Percentiles rank a stretch among this genome's conserved stretches.
phyloP scores from a whole-genome alignment of 495 filamentous ascomycete species.

The Podospora pseudopauciseta region DNA sequence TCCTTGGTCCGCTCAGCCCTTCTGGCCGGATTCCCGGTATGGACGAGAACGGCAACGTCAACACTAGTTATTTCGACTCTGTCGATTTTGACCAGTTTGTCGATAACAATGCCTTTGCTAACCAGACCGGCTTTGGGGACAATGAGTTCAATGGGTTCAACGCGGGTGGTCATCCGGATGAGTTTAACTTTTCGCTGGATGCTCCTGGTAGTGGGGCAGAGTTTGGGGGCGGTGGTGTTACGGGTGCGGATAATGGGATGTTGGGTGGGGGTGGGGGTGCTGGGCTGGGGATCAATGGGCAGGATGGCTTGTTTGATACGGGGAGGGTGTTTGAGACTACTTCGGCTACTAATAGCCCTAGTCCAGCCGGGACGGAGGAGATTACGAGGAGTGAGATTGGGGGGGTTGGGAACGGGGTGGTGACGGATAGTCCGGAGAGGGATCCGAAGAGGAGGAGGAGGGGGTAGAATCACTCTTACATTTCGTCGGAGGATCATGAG shows the following conservation, averaged over 20 bases:
- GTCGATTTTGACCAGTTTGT: constrained; percentile 70
- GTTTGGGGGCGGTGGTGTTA: background rate
- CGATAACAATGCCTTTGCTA: constrained; percentile 58
- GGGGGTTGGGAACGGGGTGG: too few relatives aligned
- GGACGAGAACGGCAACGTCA: constrained; percentile 41
- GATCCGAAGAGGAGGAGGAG: constrained; percentile 40
- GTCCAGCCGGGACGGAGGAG: constrained; percentile 47
- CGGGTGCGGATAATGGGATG: background rate
- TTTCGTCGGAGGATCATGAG: background rate
- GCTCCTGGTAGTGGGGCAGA: too few relatives aligned
- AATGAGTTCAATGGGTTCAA: constrained; percentile 14
- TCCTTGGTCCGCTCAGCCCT: constrained; percentile 74
- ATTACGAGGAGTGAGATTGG: constrained; percentile 36
- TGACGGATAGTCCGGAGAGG: constrained; percentile 36
- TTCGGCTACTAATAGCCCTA: constrained; percentile 37
- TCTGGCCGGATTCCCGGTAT: constrained; percentile 77
- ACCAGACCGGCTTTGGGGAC: constrained; percentile 10
- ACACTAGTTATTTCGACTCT: constrained; percentile 41
- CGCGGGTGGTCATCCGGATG: background rate
- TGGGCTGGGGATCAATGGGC: background rate
- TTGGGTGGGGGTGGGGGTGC: background rate
- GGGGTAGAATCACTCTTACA: constrained; percentile 13
- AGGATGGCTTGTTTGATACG: constrained; percentile 16
- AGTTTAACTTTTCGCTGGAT: background rate
- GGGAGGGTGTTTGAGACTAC: constrained; percentile 34